Evolutionary conservation across 306 rosid genomes (phyloP).

Genomic region (Carpinus viminea): DNA sequence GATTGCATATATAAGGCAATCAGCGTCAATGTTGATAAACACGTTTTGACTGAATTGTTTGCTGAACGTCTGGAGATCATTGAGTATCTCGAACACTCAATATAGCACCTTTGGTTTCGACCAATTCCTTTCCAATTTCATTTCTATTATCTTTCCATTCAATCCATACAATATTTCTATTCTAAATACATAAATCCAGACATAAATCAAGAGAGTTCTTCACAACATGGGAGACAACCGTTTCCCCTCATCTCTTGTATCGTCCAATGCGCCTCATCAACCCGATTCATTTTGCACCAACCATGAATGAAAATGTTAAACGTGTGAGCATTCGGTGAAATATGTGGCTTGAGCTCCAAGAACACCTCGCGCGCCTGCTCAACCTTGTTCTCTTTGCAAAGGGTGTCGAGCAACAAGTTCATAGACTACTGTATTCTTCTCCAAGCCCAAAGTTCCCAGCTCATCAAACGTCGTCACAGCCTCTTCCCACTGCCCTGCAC

Average conservation of each 20-base stretch:
- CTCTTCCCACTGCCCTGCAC: conserved; percentile 79
- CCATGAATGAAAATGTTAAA: conserved; percentile 86
- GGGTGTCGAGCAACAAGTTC: conserved; percentile 85
- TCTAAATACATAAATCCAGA: too few relatives aligned
- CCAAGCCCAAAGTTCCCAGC: conserved; percentile 58
- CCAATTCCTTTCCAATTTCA: too few relatives aligned
- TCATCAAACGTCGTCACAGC: conserved; percentile 73
- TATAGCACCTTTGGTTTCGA: too few relatives aligned
- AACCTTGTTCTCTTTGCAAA: conserved; percentile 61
- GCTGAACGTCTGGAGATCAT: too few relatives aligned
- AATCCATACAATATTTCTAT: too few relatives aligned
- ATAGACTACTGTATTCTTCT: conserved; percentile 73
- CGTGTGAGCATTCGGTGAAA: conserved; percentile 68
- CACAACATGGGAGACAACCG: conserved; percentile 62
- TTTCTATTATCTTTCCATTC: too few relatives aligned
- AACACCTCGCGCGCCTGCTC: conserved; percentile 55
- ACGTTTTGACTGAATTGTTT: too few relatives aligned
- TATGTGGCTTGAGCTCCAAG: conserved; percentile 58
- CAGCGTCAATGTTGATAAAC: too few relatives aligned
- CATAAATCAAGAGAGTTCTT: too few relatives aligned
- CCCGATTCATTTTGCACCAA: conserved; percentile 75
- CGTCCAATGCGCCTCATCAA: conserved; percentile 91
- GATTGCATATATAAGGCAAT: too few relatives aligned
- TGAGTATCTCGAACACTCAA: too few relatives aligned
- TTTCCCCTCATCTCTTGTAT: conserved; percentile 89